These are phyloP conservation scores for Calonectria henricotiae DNA, from an alignment of 2,329 filamentous ascomycete genomes.

Conservation along the genomic window DNA sequence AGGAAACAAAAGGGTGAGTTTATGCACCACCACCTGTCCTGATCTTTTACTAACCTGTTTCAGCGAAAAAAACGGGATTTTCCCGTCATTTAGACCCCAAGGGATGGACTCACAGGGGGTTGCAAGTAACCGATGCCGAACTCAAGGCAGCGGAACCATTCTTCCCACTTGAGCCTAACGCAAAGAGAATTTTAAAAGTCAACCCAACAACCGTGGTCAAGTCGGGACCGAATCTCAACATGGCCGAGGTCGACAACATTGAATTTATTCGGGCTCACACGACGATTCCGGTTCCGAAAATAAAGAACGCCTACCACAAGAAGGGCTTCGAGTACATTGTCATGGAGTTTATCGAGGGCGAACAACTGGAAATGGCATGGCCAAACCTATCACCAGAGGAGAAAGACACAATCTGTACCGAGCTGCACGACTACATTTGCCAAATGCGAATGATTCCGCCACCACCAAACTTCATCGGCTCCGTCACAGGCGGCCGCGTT, in stretches of 20 bases:
- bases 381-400: neutral
- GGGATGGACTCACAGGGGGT: slow-evolving; percentile 15
- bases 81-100: slow-evolving; percentile 13
- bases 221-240: slow-evolving; percentile 7
- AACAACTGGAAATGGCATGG: slow-evolving; percentile 18
- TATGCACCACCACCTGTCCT: neutral
- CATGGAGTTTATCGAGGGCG: slow-evolving; percentile 27
- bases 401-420: slow-evolving; percentile 1
- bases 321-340: slow-evolving; percentile 21
- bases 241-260: slow-evolving; percentile 29
- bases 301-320: slow-evolving; percentile 24
- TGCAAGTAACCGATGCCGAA: slow-evolving; percentile 1
- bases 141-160: slow-evolving; percentile 4
- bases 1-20: neutral
- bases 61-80: neutral
- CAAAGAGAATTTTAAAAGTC: neutral
- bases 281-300: slow-evolving; percentile 24
- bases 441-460: slow-evolving; percentile 11
- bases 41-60: neutral
- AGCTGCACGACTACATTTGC: slow-evolving; percentile 10
- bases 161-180: slow-evolving; percentile 18
- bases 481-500: slow-evolving; percentile 3
- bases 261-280: slow-evolving; percentile 29
- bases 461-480: slow-evolving; percentile 1
- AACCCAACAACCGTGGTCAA: slow-evolving; percentile 9